phyloP scores from a whole-genome alignment of 164 flowering plant genomes.

The Cinnamomum micranthum region DNA sequence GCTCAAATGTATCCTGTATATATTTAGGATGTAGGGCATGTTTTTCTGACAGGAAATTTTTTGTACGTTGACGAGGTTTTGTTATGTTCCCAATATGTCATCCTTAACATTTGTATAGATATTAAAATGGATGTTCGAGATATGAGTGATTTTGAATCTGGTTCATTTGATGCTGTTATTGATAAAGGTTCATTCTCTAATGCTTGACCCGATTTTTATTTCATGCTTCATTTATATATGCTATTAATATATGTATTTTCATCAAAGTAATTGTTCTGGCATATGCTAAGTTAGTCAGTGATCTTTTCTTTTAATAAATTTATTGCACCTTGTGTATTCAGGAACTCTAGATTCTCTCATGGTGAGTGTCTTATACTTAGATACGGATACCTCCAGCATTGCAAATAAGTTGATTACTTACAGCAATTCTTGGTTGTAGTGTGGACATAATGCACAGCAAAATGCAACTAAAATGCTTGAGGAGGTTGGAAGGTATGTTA shows the following conservation, averaged over 20 bases:
- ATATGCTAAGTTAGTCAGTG: neutral
- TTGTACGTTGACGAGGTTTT: neutral
- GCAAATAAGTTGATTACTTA: slow-evolving; percentile 14
- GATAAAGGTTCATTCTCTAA: slow-evolving; percentile 55
- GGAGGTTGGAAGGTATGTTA: slow-evolving; percentile 66
- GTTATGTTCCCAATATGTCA: neutral
- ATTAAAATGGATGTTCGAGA: slow-evolving; percentile 73
- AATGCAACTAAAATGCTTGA: slow-evolving; percentile 66
- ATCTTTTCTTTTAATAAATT: neutral
- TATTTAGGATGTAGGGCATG: neutral
- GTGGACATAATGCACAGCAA: slow-evolving; percentile 61
- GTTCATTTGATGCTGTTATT: slow-evolving; percentile 62
- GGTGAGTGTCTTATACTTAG: slow-evolving; percentile 49
- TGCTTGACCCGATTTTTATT: neutral
- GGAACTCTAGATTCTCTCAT: slow-evolving; percentile 85
- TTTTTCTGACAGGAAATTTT: neutral
- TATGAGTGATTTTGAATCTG: slow-evolving; percentile 58
- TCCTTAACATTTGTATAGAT: slow-evolving; percentile 38
- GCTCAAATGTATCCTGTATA: slow-evolving; percentile 57
- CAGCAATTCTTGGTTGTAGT: slow-evolving; percentile 34
- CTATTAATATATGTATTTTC: neutral
- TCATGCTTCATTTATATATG: neutral
- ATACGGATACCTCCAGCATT: slow-evolving; percentile 5
- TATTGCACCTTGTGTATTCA: slow-evolving; percentile 26
- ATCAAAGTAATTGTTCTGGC: neutral